Conservation (phyloP, 2,329 filamentous ascomycete species). For the Emericellopsis cladophorae region DNA sequence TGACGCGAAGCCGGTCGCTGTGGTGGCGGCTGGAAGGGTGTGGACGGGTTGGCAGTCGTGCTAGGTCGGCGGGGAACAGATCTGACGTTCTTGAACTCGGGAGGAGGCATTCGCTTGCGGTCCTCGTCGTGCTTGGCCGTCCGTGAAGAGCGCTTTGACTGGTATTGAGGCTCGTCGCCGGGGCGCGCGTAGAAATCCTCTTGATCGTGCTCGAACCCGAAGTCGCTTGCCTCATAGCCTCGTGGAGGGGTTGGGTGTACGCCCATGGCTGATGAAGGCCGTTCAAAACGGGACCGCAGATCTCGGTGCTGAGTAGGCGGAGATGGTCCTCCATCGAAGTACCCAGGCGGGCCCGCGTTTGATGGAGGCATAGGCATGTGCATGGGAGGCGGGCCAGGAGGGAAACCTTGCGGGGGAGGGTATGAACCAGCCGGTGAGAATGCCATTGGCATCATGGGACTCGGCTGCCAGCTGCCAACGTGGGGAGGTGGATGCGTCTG, state of each 20-base stretch:
- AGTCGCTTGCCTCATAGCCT: background rate
- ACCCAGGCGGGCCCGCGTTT: constrained; percentile 9
- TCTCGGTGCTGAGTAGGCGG: background rate
- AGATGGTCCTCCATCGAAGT: constrained; percentile 14
- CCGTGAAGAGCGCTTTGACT: constrained; percentile 28
- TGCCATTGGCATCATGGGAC: constrained; percentile 4
- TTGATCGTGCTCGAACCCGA: constrained; percentile 7
- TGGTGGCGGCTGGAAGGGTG: constrained; percentile 15
- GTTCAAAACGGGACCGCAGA: constrained; percentile 19
- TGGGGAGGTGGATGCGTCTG: constrained; percentile 14
- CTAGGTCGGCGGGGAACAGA: constrained; percentile 1
- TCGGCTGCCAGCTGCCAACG: constrained; percentile 1
- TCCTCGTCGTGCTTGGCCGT: constrained; percentile 29
- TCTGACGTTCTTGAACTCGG: constrained; percentile 17
- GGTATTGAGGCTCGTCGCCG: constrained; percentile 19
- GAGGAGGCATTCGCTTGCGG: constrained; percentile 35
- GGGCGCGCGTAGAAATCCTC: constrained; percentile 21
- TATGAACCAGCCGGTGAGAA: constrained; percentile 12
- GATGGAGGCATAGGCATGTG: constrained; percentile 7
- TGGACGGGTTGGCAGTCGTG: constrained; percentile 5
- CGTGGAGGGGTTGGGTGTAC: background rate
- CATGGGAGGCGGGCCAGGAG: constrained; percentile 4
- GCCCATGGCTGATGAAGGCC: constrained; percentile 18
- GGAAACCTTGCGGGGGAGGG: constrained; percentile 11
- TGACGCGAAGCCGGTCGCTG: constrained; percentile 10